These are phyloP conservation scores for Cerrena zonata DNA, from an alignment of 1,284 basidiomycete species.

Conservation along the genomic window DNA sequence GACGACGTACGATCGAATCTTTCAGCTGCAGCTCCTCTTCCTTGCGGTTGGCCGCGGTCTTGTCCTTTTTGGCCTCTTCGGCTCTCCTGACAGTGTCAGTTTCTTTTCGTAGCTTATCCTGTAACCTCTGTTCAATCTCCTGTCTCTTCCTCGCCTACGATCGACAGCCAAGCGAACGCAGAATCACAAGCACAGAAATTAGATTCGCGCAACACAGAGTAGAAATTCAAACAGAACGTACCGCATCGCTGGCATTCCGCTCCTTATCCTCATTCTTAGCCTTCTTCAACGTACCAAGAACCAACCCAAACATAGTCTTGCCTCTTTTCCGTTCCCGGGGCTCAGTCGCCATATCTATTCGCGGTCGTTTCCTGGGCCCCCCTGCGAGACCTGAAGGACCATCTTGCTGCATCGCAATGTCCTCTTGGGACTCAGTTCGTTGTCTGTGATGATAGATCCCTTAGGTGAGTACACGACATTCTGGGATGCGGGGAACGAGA, in stretches of 20 bases:
- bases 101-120: conserved; percentile 73
- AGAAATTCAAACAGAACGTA: no score
- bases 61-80: conserved; percentile 78
- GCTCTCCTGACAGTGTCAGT: conserved; percentile 75
- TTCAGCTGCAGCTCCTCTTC: conserved; percentile 75
- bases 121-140: conserved; percentile 72
- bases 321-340: conserved; percentile 65
- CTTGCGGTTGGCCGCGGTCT: conserved; percentile 63
- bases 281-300: conserved; percentile 75
- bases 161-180: neutral
- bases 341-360: conserved; percentile 55
- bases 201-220: conserved; percentile 1
- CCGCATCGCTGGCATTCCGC: conserved; percentile 72
- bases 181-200: conserved; percentile 5
- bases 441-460: no score
- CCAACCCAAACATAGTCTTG: conserved; percentile 76
- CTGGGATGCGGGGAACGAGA: no score
- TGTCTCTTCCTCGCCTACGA: conserved; percentile 72
- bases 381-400: conserved; percentile 6
- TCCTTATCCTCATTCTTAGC: conserved; percentile 78
- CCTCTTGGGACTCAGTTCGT: conserved; percentile 24
- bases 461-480: no score
- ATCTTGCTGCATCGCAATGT: conserved; percentile 27
- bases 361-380: conserved; percentile 55
- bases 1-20: conserved; percentile 65